Base-by-base conservation (phyloP, 345 rosid genomes). In the Xanthoceras sorbifolium region DNA sequence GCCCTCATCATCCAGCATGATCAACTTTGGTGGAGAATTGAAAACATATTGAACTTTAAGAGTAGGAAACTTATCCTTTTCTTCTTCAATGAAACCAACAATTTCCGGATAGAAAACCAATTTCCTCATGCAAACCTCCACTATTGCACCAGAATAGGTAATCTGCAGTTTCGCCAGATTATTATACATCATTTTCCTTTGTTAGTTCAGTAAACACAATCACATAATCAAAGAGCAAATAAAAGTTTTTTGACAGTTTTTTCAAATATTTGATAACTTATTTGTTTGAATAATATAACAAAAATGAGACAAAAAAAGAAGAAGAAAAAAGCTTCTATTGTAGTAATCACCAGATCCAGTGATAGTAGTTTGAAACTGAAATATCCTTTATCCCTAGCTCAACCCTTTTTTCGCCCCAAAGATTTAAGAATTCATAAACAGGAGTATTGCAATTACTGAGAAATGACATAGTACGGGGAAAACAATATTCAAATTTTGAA, bases 1-100 rank as follows among this genome's bases (percentile, higher is more conserved):
- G 78, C 91, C 93, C 77, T 85, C 90, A 23, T 89, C 94, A 82
- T 93, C 92, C 69, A 92, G 87, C 98, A 91, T 80, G 82, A 89
- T 92, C 91, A 96, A 83, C 88, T 93, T 96, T 25, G 97, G 99
- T 12, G 97, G 99, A 62, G 98, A 93, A 77, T 92, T 96, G 91
- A 90, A 96, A 79, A 83, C 78, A 84, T 91, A 92, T 62, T 93
- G 90, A 80, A 89, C 88, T 85, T 89, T 90, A 22, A 93, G 85
- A 5, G 84, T 84, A 15, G 93, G 92, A 81, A 90, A 96, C 72
- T 84, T 83, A 17, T 92, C 94, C 87, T 90, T 91, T 85, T 93
- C 98, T 82, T 93, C 99, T 84, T 96, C 98, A 74, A 91, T 90
- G 74, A 92, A 93, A 70, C 89, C 88, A 69, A 92, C 97, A 78